Percentiles rank a stretch among this genome's conserved stretches.
Evolutionary conservation across 768 basidiomycete genomes (phyloP).

Genomic region (Collybia mongolica): DNA sequence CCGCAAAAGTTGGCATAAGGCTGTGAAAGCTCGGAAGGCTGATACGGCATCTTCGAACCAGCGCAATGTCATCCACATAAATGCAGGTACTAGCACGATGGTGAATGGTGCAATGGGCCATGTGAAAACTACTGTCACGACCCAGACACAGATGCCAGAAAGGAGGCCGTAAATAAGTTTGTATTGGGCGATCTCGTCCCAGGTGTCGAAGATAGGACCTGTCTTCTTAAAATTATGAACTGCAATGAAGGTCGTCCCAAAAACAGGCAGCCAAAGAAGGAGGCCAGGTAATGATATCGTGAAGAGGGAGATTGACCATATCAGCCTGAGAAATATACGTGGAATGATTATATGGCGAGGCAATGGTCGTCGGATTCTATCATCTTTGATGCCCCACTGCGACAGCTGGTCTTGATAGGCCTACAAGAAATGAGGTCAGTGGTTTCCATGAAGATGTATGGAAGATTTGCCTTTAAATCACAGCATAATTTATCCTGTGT

Average conservation of each 20-base stretch:
- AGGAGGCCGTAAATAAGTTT: conserved; percentile 82
- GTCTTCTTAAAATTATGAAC: conserved; percentile 78
- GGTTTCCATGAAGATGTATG: background rate
- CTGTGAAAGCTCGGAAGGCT: conserved; percentile 70
- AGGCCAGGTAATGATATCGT: conserved; percentile 73
- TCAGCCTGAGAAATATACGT: conserved; percentile 63
- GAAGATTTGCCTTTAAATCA: conserved; percentile 58
- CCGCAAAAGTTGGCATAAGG: conserved; percentile 59
- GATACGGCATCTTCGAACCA: conserved; percentile 87
- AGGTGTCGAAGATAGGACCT: conserved; percentile 82
- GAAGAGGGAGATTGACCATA: conserved; percentile 63
- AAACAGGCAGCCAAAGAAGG: conserved; percentile 80
- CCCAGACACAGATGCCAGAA: conserved; percentile 72
- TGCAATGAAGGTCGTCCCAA: conserved; percentile 65
- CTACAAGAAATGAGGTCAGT: conserved; percentile 30
- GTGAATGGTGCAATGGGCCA: conserved; percentile 62
- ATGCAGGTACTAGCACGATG: conserved; percentile 56
- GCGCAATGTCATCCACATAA: conserved; percentile 90
- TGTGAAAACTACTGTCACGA: conserved; percentile 50
- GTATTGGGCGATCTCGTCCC: conserved; percentile 89
- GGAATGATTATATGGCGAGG: conserved; percentile 51
- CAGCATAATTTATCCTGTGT: conserved; percentile 32
- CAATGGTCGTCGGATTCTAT: conserved; percentile 73
- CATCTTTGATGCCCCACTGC: conserved; percentile 76
- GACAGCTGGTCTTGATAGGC: conserved; percentile 73